phyloP scores from a whole-genome alignment of 495 filamentous ascomycete species.

The Xylaria acuta region DNA sequence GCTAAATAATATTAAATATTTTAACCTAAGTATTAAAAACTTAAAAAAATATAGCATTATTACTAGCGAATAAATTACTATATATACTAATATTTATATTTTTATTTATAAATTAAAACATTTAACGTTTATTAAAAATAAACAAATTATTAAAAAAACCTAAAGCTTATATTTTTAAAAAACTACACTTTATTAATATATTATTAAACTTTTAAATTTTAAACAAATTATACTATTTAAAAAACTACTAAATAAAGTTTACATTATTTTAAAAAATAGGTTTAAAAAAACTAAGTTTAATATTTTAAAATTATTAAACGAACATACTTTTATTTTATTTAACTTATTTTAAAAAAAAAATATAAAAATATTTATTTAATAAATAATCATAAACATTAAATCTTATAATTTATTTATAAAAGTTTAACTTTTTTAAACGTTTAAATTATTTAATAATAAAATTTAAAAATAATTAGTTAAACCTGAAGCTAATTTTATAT shows the following conservation, averaged over 20 bases:
- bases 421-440: neutral
- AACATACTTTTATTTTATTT: neutral
- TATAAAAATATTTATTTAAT: constrained; percentile 2
- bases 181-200: neutral
- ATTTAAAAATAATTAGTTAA: too few species aligned
- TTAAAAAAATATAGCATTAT: constrained; percentile 1
- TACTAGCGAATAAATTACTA: neutral
- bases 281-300: constrained; percentile 2
- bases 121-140: neutral
- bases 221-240: neutral
- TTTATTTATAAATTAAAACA: neutral
- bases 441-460: constrained; percentile 10
- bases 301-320: neutral
- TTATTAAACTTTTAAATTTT: neutral
- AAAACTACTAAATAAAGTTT: neutral
- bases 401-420: neutral
- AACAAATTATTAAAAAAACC: neutral
- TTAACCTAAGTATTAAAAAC: neutral
- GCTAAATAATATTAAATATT: neutral
- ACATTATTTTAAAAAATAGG: neutral
- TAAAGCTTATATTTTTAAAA: neutral
- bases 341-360: constrained; percentile 8
- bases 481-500: constrained; percentile 5
- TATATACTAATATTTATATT: neutral
- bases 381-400: neutral